Conservation (phyloP, 2,329 filamentous ascomycete genomes). For the Pseudogymnoascus sp. region DNA sequence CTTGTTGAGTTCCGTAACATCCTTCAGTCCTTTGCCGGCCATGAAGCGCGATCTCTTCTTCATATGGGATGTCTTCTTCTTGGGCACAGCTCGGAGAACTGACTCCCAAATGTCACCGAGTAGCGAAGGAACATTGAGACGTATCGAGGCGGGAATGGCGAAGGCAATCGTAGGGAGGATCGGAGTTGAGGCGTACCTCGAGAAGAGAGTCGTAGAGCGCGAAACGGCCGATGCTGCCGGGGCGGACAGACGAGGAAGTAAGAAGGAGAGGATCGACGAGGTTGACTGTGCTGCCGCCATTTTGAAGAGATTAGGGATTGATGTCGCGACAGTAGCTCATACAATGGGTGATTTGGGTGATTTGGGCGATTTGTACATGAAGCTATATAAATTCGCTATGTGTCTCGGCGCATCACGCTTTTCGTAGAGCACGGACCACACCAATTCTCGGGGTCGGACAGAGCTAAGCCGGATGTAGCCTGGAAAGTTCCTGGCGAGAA, state of each 20-base stretch:
- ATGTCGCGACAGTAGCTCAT: background rate
- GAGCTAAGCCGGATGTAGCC: background rate
- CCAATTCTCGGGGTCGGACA: background rate
- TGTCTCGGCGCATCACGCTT: slow-evolving; percentile 9
- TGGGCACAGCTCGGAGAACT: slow-evolving; percentile 83
- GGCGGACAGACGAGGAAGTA: slow-evolving; percentile 48
- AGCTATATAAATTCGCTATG: slow-evolving; percentile 4
- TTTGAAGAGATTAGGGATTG: slow-evolving; percentile 16
- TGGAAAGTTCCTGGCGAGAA: slow-evolving; percentile 10
- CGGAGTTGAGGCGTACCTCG: slow-evolving; percentile 38
- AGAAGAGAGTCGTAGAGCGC: slow-evolving; percentile 37
- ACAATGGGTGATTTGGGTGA: background rate
- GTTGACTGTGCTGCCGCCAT: slow-evolving; percentile 41
- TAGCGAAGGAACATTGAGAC: slow-evolving; percentile 56
- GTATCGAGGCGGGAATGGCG: slow-evolving; percentile 51
- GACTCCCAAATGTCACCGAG: slow-evolving; percentile 86
- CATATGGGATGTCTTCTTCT: slow-evolving; percentile 97
- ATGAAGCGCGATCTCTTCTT: slow-evolving; percentile 90
- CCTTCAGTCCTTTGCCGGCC: slow-evolving; percentile 90
- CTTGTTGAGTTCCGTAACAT: slow-evolving; percentile 77
- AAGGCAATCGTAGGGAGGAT: slow-evolving; percentile 48
- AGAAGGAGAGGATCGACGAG: slow-evolving; percentile 37
- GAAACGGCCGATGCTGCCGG: slow-evolving; percentile 35
- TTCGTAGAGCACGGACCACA: slow-evolving; percentile 6
- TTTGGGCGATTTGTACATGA: background rate